Evolutionary conservation across 805 yeast species (phyloP).

Genomic region (Cyberlindnera mrakii): DNA sequence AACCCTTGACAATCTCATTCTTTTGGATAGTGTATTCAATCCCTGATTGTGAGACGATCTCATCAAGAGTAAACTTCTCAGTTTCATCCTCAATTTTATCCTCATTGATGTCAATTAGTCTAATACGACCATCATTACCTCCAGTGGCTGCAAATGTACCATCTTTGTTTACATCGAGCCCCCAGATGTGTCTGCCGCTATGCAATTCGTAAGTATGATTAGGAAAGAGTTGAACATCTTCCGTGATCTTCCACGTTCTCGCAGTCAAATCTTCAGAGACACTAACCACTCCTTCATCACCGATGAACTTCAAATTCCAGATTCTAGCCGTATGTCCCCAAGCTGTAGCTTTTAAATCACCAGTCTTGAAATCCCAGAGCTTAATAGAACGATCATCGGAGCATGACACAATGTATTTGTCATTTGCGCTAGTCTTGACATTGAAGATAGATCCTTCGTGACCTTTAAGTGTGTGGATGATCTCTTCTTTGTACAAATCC

Average conservation of each 20-base stretch:
- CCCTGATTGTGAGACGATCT: slow-evolving; percentile 25
- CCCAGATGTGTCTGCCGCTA: slow-evolving; percentile 85
- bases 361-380: slow-evolving; percentile 58
- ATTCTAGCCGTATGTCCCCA: slow-evolving; percentile 98
- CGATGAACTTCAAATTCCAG: slow-evolving; percentile 69
- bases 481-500: slow-evolving; percentile 42
- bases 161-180: slow-evolving; percentile 48
- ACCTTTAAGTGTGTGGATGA: slow-evolving; percentile 52
- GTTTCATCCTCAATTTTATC: slow-evolving; percentile 27
- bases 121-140: slow-evolving; percentile 88
- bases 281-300: slow-evolving; percentile 43
- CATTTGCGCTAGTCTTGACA: slow-evolving; percentile 54
- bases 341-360: slow-evolving; percentile 63
- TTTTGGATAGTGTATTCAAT: slow-evolving; percentile 25
- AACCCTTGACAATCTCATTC: slow-evolving; percentile 59
- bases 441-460: slow-evolving; percentile 94
- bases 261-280: slow-evolving; percentile 85
- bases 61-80: slow-evolving; percentile 23
- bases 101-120: slow-evolving; percentile 49
- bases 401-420: slow-evolving; percentile 62
- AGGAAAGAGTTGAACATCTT: slow-evolving; percentile 21
- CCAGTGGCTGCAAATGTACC: slow-evolving; percentile 64
- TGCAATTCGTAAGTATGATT: slow-evolving; percentile 57
- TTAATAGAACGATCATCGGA: slow-evolving; percentile 91
- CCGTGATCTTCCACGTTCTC: slow-evolving; percentile 60